Conservation (phyloP, 2,329 filamentous ascomycete species). For the Pezicula neosporulosa region DNA sequence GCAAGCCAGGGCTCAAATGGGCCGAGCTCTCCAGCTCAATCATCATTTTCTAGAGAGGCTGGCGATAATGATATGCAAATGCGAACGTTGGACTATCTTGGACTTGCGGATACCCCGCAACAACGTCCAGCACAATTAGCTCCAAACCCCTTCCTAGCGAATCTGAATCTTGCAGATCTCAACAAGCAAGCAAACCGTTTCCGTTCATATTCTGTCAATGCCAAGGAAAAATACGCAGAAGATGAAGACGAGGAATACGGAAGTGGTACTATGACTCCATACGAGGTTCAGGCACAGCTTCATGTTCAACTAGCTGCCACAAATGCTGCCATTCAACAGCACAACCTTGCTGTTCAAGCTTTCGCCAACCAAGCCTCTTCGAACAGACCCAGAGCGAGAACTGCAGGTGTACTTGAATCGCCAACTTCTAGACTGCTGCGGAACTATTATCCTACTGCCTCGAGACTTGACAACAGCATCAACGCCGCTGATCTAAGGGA, state of each 20-base stretch:
- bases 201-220: constrained; percentile 97
- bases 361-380: constrained; percentile 81
- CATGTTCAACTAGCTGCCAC: constrained; percentile 63
- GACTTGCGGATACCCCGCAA: constrained; percentile 89
- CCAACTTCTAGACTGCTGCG: constrained; percentile 49
- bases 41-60: constrained; percentile 80
- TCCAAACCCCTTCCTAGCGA: constrained; percentile 66
- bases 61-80: constrained; percentile 83
- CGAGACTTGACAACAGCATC: constrained; percentile 72
- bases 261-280: constrained; percentile 38
- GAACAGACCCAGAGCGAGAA: constrained; percentile 83
- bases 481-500: constrained; percentile 75
- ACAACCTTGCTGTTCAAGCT: constrained; percentile 90
- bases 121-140: constrained; percentile 69
- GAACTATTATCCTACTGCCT: constrained; percentile 73
- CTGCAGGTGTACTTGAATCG: constrained; percentile 80
- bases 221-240: constrained; percentile 94
- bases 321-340: constrained; percentile 74
- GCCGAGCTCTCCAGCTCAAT: constrained; percentile 82
- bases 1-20: constrained; percentile 89
- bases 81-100: constrained; percentile 93
- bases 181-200: constrained; percentile 81
- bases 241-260: constrained; percentile 73
- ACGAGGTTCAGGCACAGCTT: constrained; percentile 57
- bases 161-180: constrained; percentile 60